These are phyloP conservation scores for Lentinula detonsa DNA, from an alignment of 768 basidiomycete species.

Conservation along the genomic window DNA sequence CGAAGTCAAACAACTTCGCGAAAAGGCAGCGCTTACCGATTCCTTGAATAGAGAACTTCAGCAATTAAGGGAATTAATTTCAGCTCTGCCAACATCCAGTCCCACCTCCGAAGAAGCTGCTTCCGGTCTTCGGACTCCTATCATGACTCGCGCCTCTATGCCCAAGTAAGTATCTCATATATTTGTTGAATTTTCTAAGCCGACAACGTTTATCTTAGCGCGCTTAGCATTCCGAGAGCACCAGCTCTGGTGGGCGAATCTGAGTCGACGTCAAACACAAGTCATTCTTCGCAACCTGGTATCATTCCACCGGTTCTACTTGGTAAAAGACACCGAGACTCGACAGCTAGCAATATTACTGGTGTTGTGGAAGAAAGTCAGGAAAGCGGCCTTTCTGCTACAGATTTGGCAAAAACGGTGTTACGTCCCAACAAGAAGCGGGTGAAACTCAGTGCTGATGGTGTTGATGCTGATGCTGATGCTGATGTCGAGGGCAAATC, in stretches of 20 bases:
- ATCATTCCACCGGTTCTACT: conserved; percentile 37
- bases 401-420: conserved; percentile 30
- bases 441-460: conserved; percentile 18
- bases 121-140: conserved; percentile 3
- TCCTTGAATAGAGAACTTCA: conserved; percentile 16
- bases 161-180: background rate
- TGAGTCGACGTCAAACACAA: background rate
- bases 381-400: conserved; percentile 29
- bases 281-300: conserved; percentile 27
- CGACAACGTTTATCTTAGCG: background rate
- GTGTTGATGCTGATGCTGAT: conserved; percentile 17
- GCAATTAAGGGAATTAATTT: conserved; percentile 11
- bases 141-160: background rate
- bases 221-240: background rate
- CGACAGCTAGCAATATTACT: conserved; percentile 34
- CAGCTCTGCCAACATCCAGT: background rate
- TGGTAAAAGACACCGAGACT: conserved; percentile 63
- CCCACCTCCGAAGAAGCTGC: background rate
- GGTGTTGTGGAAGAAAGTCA: conserved; percentile 36
- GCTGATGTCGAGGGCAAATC: conserved; percentile 7
- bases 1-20: conserved; percentile 22
- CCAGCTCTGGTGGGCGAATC: background rate
- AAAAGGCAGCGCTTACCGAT: conserved; percentile 17
- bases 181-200: background rate
- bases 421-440: conserved; percentile 50